These are phyloP conservation scores for Strigomonas culicis DNA, from an alignment of 208 protist species.

Conservation along the genomic window DNA sequence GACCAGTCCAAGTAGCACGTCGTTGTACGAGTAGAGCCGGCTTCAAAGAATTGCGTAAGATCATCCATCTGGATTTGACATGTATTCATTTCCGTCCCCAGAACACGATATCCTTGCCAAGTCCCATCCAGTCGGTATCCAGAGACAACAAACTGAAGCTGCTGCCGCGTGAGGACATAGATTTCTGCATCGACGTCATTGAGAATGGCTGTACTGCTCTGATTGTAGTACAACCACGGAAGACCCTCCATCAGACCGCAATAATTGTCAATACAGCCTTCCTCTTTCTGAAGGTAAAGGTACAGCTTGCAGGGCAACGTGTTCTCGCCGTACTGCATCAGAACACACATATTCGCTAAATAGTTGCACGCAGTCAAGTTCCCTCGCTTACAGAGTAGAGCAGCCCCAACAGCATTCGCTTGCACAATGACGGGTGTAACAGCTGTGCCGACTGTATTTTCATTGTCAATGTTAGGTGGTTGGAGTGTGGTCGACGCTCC, in stretches of 20 bases:
- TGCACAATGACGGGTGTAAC: conserved; percentile 16
- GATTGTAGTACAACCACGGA: conserved; percentile 65
- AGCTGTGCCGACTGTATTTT: conserved; percentile 13
- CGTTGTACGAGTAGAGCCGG: conserved; percentile 32
- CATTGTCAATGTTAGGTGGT: conserved; percentile 50
- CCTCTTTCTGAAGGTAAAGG: conserved; percentile 22
- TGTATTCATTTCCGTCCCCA: conserved; percentile 51
- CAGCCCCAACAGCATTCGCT: conserved; percentile 33
- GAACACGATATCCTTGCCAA: conserved; percentile 32
- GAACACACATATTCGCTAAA: conserved; percentile 73
- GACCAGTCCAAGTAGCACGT: conserved; percentile 40
- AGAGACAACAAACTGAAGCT: conserved; percentile 50
- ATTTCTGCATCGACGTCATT: conserved; percentile 8
- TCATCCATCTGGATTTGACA: conserved; percentile 42
- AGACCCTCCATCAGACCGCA: conserved; percentile 30
- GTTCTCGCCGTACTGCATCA: conserved; percentile 45
- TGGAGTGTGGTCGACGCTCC: conserved; percentile 17
- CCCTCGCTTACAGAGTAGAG: conserved; percentile 38
- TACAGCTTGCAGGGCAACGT: conserved; percentile 62
- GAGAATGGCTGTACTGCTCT: conserved; percentile 35
- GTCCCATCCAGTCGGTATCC: conserved; percentile 56
- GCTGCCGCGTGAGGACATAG: conserved; percentile 13
- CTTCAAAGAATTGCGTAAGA: conserved; percentile 34
- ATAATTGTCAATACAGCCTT: conserved; percentile 18
- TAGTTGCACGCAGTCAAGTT: conserved; percentile 55